Conservation (phyloP, 495 filamentous ascomycete genomes). For the Daldinia caldariorum region DNA sequence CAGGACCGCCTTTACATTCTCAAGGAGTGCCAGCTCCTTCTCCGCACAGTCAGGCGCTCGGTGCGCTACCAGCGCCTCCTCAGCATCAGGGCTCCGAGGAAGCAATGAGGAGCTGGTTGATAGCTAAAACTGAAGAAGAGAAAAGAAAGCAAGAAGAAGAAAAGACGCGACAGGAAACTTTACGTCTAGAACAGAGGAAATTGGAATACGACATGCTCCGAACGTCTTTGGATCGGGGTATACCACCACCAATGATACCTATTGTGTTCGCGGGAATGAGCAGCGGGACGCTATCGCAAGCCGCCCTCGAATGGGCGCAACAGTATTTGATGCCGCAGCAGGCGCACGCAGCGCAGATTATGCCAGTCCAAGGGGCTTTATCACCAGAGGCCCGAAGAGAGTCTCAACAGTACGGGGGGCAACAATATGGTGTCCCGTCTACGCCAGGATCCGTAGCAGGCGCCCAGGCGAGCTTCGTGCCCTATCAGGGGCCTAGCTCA, state of each 20-base stretch:
- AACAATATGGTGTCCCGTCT: constrained; percentile 56
- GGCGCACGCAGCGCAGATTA: constrained; percentile 62
- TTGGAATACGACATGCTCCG: constrained; percentile 86
- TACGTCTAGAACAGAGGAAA: constrained; percentile 81
- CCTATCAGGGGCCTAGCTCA: constrained; percentile 52
- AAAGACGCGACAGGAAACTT: constrained; percentile 80
- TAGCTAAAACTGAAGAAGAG: constrained; percentile 87
- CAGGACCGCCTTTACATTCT: constrained; percentile 49
- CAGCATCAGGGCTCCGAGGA: constrained; percentile 80
- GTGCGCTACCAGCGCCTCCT: constrained; percentile 74
- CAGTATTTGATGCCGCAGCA: constrained; percentile 69
- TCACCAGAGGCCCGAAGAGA: constrained; percentile 60
- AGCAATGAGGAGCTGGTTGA: constrained; percentile 81
- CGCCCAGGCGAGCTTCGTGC: constrained; percentile 48
- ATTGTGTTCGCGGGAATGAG: constrained; percentile 89
- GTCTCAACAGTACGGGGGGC: constrained; percentile 53
- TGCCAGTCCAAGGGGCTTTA: constrained; percentile 59
- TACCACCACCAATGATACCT: constrained; percentile 88
- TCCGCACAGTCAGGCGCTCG: constrained; percentile 56
- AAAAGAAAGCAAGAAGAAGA: constrained; percentile 87
- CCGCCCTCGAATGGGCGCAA: constrained; percentile 76
- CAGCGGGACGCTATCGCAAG: constrained; percentile 65
- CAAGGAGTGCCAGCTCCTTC: constrained; percentile 48
- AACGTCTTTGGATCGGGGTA: constrained; percentile 79
- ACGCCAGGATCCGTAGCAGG: constrained; percentile 58